Evolutionary conservation across 164 flowering plant species (phyloP).

Genomic region (Saururus chinensis): DNA sequence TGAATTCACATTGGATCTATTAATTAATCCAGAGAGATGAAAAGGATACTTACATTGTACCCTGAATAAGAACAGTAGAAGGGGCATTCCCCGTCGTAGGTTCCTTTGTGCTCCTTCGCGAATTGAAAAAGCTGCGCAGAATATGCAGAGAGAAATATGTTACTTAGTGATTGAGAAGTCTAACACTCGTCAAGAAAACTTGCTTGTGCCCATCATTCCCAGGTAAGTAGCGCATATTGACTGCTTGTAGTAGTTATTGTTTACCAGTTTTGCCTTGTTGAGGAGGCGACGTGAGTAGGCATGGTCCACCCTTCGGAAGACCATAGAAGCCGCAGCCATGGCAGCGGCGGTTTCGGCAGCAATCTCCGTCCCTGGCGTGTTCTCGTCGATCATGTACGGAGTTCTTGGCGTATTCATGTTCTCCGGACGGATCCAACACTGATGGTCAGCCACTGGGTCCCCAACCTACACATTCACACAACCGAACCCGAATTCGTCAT

Average conservation of each 20-base stretch:
- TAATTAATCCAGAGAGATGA: background rate
- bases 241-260: background rate
- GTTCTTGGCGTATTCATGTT: slow-evolving; percentile 75
- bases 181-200: no score
- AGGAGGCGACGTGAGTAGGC: slow-evolving; percentile 54
- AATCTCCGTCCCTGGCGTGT: slow-evolving; percentile 66
- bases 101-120: slow-evolving; percentile 58
- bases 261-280: slow-evolving; percentile 70
- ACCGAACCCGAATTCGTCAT: background rate
- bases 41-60: slow-evolving; percentile 41
- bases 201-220: background rate
- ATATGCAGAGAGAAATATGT: background rate
- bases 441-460: slow-evolving; percentile 63
- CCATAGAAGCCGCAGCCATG: slow-evolving; percentile 74
- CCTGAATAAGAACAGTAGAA: slow-evolving; percentile 92
- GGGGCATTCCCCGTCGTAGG: slow-evolving; percentile 88
- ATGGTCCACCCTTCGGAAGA: slow-evolving; percentile 34
- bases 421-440: slow-evolving; percentile 85
- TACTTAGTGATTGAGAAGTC: background rate
- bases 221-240: no score
- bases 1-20: background rate
- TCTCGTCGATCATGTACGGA: slow-evolving; percentile 39
- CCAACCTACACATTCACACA: slow-evolving; percentile 44
- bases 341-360: slow-evolving; percentile 94
- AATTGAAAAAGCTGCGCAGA: slow-evolving; percentile 63